These are phyloP conservation scores for Lachancea nothofagi DNA, from an alignment of 805 yeast genomes.

Conservation along the genomic window DNA sequence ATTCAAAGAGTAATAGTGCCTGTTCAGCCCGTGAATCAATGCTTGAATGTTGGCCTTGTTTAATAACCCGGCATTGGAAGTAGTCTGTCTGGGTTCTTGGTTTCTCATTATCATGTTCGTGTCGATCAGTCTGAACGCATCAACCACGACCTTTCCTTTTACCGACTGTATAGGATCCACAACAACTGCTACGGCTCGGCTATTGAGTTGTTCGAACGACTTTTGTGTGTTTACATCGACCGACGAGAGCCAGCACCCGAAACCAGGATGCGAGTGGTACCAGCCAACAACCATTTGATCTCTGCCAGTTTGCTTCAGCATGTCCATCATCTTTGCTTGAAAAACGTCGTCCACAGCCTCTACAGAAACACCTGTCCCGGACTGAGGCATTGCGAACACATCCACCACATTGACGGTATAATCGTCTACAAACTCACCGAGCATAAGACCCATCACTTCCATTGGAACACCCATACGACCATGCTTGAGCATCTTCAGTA, in stretches of 20 bases:
- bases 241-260: constrained; percentile 98
- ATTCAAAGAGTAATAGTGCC: constrained; percentile 92
- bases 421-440: constrained; percentile 96
- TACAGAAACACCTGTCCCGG: constrained; percentile 96
- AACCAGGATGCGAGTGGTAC: constrained; percentile 99
- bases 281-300: constrained; percentile 99
- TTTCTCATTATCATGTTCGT: constrained; percentile 87
- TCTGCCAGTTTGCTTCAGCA: constrained; percentile 98
- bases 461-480: constrained; percentile 90
- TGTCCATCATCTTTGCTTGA: constrained; percentile 99
- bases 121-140: constrained; percentile 92
- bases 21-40: constrained; percentile 90
- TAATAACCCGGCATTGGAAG: constrained; percentile 90
- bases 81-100: constrained; percentile 96
- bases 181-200: constrained; percentile 96
- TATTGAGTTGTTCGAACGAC: constrained; percentile 92
- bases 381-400: constrained; percentile 99
- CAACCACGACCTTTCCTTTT: constrained; percentile 97
- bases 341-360: constrained; percentile 99
- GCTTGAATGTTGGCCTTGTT: constrained; percentile 97
- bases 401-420: constrained; percentile 95
- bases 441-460: constrained; percentile 96
- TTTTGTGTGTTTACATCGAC: constrained; percentile 98
- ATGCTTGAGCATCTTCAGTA: constrained; percentile 93
- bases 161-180: constrained; percentile 98